A percentile compares a stretch with the other conserved stretches of the same genome.
Evolutionary conservation across 2,329 filamentous ascomycete species (phyloP).

Genomic region (Alternaria viburni): DNA sequence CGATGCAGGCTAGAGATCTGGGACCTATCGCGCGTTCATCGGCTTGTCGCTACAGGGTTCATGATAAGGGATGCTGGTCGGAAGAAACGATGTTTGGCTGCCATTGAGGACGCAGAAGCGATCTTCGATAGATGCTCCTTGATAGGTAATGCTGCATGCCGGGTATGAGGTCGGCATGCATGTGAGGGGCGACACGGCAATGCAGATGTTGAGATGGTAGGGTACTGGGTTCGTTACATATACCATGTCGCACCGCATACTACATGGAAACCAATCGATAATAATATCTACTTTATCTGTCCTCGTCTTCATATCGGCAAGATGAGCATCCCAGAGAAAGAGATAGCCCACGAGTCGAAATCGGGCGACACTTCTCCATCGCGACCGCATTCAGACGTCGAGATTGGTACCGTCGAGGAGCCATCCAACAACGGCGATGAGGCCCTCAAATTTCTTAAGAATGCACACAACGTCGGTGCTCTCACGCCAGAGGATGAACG

Average conservation of each 20-base stretch:
- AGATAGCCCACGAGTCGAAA: background rate
- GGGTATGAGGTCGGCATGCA: slow-evolving; percentile 4
- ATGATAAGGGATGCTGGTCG: slow-evolving; percentile 1
- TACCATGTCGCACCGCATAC: background rate
- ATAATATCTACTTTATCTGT: background rate
- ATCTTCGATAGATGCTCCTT: background rate
- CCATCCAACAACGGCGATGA: slow-evolving; percentile 27
- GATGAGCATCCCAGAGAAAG: slow-evolving; percentile 1
- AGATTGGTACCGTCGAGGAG: slow-evolving; percentile 16
- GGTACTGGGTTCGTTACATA: background rate
- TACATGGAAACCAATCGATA: background rate
- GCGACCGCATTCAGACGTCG: slow-evolving; percentile 9
- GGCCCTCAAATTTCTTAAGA: slow-evolving; percentile 31
- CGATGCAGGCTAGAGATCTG: slow-evolving; percentile 1
- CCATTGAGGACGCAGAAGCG: background rate
- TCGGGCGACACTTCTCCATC: background rate
- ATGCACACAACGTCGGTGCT: slow-evolving; percentile 18
- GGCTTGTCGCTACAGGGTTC: slow-evolving; percentile 2
- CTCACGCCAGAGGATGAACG: slow-evolving; percentile 25
- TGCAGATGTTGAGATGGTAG: background rate
- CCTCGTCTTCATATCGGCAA: background rate
- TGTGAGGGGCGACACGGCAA: background rate
- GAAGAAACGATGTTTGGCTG: background rate
- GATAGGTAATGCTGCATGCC: background rate
- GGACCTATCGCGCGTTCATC: background rate